Conservation (phyloP, 805 yeast genomes). For the Cyberlindnera suaveolens region DNA sequence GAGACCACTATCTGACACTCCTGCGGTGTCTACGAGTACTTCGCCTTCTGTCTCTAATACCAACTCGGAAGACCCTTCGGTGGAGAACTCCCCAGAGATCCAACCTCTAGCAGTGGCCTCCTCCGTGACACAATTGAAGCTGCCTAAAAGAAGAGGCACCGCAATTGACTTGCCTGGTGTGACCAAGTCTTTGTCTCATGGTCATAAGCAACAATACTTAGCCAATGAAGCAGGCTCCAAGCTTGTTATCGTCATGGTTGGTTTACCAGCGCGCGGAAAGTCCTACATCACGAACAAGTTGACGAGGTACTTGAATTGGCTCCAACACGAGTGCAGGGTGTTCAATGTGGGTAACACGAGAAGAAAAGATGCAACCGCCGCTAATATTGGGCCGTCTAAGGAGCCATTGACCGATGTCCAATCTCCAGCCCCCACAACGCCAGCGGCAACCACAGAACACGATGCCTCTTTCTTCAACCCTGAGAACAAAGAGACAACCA, state of each 20-base stretch:
- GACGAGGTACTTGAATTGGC: constrained; percentile 87
- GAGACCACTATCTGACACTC: constrained; percentile 72
- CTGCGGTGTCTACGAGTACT: constrained; percentile 48
- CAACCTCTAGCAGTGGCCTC: constrained; percentile 2
- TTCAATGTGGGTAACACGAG: constrained; percentile 96
- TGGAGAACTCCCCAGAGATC: constrained; percentile 25
- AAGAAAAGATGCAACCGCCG: constrained; percentile 55
- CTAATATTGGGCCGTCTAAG: constrained; percentile 61
- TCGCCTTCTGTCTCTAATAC: constrained; percentile 40
- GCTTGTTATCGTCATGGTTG: constrained; percentile 93
- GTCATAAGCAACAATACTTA: constrained; percentile 36
- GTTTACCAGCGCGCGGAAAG: constrained; percentile 92
- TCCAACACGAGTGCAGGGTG: constrained; percentile 83
- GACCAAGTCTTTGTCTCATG: constrained; percentile 59
- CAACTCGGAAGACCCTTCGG: constrained; percentile 23
- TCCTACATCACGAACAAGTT: constrained; percentile 89
- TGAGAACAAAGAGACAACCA: constrained; percentile 54
- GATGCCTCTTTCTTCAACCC: constrained; percentile 86
- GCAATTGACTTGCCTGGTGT: constrained; percentile 91
- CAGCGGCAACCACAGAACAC: constrained; percentile 36
- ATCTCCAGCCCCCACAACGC: not conserved
- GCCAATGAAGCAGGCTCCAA: constrained; percentile 67
- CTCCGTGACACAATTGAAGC: constrained; percentile 19
- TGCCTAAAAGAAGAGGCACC: constrained; percentile 54
- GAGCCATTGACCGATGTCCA: constrained; percentile 49